These are phyloP conservation scores for Trametes polyzona DNA, from an alignment of 1,284 basidiomycete genomes.

Conservation along the genomic window DNA sequence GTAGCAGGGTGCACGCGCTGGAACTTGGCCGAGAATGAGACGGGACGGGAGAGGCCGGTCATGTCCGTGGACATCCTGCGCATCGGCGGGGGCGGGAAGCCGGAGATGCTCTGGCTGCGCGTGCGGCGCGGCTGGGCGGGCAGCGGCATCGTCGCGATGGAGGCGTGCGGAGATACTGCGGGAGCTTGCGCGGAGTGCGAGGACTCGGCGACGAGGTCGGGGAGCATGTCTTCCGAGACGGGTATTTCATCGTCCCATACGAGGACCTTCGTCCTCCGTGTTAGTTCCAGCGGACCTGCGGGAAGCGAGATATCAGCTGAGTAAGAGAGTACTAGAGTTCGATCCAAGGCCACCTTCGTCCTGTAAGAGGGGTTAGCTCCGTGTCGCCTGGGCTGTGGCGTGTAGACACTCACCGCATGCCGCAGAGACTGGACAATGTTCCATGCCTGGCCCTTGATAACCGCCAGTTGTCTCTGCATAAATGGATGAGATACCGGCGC, in stretches of 20 bases:
- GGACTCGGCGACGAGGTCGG: constrained; percentile 42
- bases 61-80: constrained; percentile 65
- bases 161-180: constrained; percentile 55
- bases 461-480: constrained; percentile 78
- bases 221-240: constrained; percentile 61
- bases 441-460: constrained; percentile 92
- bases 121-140: constrained; percentile 44
- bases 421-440: constrained; percentile 86
- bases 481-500: background rate
- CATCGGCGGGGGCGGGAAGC: constrained; percentile 72
- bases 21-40: constrained; percentile 80
- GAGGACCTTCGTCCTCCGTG: constrained; percentile 74
- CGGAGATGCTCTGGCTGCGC: constrained; percentile 63
- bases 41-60: constrained; percentile 56
- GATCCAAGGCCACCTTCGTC: constrained; percentile 54
- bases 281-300: constrained; percentile 81
- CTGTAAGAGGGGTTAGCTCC: constrained; percentile 27
- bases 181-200: constrained; percentile 34
- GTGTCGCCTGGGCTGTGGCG: constrained; percentile 13
- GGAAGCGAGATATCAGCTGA: constrained; percentile 20
- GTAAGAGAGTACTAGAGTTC: background rate
- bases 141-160: constrained; percentile 63
- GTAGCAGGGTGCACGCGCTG: constrained; percentile 80
- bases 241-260: constrained; percentile 88
- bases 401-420: constrained; percentile 58